Percentiles rank a stretch among this genome's conserved stretches.
Evolutionary conservation across 2,329 filamentous ascomycete genomes (phyloP).

Genomic region (Neocucurbitaria cava): DNA sequence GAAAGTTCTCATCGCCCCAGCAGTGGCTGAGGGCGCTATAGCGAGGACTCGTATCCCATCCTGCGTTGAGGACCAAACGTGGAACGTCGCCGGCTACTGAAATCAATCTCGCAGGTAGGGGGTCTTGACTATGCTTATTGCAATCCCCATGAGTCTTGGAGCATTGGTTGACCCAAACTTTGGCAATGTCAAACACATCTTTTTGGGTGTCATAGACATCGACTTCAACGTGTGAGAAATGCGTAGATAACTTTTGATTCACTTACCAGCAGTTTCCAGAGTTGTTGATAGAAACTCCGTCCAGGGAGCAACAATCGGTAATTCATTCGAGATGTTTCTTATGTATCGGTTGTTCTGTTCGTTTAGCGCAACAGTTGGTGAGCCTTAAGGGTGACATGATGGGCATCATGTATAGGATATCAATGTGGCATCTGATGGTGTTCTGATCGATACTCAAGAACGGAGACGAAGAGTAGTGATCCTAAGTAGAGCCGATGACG

Average conservation of each 20-base stretch:
- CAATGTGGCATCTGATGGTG: too few species aligned
- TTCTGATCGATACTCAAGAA: neutral
- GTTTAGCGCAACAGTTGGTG: too few species aligned
- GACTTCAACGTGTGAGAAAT: neutral
- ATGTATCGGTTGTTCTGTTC: too few species aligned
- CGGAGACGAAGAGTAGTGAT: neutral
- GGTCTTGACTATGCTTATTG: neutral
- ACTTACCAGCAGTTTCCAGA: neutral
- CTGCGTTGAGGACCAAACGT: neutral
- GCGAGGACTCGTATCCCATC: neutral
- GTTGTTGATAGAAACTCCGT: too few species aligned
- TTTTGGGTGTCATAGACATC: neutral
- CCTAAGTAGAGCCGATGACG: constrained; percentile 6
- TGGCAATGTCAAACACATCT: neutral
- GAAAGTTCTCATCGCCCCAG: neutral
- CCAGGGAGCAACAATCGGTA: too few species aligned
- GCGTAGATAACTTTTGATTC: neutral
- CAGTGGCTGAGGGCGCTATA: neutral
- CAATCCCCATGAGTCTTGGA: neutral
- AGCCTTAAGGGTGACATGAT: too few species aligned
- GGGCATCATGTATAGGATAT: too few species aligned
- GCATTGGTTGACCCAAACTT: neutral
- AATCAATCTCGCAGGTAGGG: neutral
- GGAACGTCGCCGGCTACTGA: neutral
- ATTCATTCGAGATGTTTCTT: too few species aligned